Evolutionary conservation across 2,329 filamentous ascomycete genomes (phyloP).

Genomic region (Fusarium sp.): DNA sequence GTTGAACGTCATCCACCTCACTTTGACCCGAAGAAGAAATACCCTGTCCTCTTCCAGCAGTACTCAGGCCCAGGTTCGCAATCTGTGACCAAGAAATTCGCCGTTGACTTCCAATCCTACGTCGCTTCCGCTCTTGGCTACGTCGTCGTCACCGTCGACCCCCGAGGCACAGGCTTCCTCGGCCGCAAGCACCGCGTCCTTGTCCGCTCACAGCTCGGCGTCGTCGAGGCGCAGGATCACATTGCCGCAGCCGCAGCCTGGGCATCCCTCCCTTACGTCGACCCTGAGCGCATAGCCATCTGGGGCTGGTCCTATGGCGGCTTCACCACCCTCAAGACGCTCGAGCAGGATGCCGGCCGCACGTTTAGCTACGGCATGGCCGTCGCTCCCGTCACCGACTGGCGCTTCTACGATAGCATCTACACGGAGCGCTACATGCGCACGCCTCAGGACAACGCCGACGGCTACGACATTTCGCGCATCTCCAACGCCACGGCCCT

Average conservation of each 20-base stretch:
- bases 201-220: slow-evolving; percentile 83
- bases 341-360: slow-evolving; percentile 86
- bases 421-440: slow-evolving; percentile 99
- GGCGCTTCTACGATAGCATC: slow-evolving; percentile 93
- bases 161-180: slow-evolving; percentile 89
- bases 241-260: slow-evolving; percentile 89
- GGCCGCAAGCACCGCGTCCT: slow-evolving; percentile 85
- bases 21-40: slow-evolving; percentile 83
- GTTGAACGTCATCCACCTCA: slow-evolving; percentile 90
- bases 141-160: slow-evolving; percentile 93
- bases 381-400: slow-evolving; percentile 97
- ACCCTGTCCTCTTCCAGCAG: slow-evolving; percentile 93
- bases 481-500: slow-evolving; percentile 80
- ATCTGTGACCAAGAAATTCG: slow-evolving; percentile 80
- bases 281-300: slow-evolving; percentile 83
- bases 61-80: slow-evolving; percentile 97
- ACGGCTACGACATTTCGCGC: slow-evolving; percentile 78
- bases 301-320: slow-evolving; percentile 99
- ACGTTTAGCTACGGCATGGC: slow-evolving; percentile 98
- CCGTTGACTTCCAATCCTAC: slow-evolving; percentile 89
- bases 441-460: slow-evolving; percentile 81
- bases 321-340: slow-evolving; percentile 92
- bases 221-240: slow-evolving; percentile 88
- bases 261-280: slow-evolving; percentile 83
- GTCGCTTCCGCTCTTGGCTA: slow-evolving; percentile 87